Evolutionary conservation across 2,329 filamentous ascomycete species (phyloP).

Genomic region (Trichoderma atrobrunneum): DNA sequence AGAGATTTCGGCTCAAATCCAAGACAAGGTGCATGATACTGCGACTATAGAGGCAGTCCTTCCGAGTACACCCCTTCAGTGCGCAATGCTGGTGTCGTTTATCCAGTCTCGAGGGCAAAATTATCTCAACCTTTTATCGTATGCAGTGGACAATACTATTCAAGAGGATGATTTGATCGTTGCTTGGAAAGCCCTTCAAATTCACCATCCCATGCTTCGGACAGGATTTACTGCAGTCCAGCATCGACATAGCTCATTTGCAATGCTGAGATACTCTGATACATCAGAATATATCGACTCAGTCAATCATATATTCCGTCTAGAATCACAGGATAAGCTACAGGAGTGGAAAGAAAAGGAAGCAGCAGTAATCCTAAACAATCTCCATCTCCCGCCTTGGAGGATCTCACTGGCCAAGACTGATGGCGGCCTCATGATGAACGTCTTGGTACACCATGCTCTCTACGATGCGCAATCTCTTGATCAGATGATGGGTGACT

Average conservation of each 20-base stretch:
- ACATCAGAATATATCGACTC: background rate
- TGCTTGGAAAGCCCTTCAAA: constrained; percentile 59
- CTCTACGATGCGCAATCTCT: constrained; percentile 83
- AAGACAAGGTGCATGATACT: constrained; percentile 21
- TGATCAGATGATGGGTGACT: constrained; percentile 58
- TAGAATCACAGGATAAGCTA: background rate
- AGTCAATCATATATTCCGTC: background rate
- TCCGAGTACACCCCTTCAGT: constrained; percentile 78
- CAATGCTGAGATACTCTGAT: constrained; percentile 64
- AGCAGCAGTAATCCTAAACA: constrained; percentile 35
- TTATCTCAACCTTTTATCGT: constrained; percentile 73
- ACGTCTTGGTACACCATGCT: constrained; percentile 68
- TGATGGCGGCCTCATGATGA: constrained; percentile 32
- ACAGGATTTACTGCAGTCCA: constrained; percentile 68
- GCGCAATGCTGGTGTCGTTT: constrained; percentile 75
- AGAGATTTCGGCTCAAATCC: constrained; percentile 32
- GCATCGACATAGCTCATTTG: constrained; percentile 61
- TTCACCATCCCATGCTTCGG: constrained; percentile 67
- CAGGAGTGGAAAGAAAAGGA: constrained; percentile 38
- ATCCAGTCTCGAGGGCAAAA: constrained; percentile 61
- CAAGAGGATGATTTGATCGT: constrained; percentile 41
- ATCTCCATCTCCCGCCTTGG: constrained; percentile 62
- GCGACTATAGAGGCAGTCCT: constrained; percentile 55
- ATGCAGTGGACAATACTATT: constrained; percentile 45
- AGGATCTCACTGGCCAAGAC: constrained; percentile 47